Evolutionary conservation across 2,329 filamentous ascomycete species (phyloP), one percentile per base, ranked within the genome.

Genomic region (Cercospora sesami): DNA sequence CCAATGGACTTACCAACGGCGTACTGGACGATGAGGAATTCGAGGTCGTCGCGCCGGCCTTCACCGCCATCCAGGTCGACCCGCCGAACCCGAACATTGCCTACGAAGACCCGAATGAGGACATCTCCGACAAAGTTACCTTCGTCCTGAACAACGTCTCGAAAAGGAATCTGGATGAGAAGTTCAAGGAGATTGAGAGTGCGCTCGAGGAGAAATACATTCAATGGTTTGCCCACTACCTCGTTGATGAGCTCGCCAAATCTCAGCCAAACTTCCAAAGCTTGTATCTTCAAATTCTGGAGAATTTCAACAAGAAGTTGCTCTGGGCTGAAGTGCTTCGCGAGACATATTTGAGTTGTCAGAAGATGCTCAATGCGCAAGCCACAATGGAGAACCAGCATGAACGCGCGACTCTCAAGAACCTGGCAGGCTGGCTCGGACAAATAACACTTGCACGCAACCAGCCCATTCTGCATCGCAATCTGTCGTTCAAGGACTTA

Each of bases 71-170:
- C 63, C 88, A 91, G 68, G 87, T 93, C 39, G 93, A 96, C 65
- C 85, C 90, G 5, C 87, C 89, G 4, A 82, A 88, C 23, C 82
- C 84, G 10, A 85, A 86, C 2, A 83, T 89, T 10, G 80, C 87
- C 16, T 96, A 91, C 72, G 91, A 95, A 75, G 92, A 96, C 14
- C 96, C 95, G 0, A 86, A 90, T 69, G 91, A 92, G 71, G 91
- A 94, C 23, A 87, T 91, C 0, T 94, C 97, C 74, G 95, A 96
- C 79, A 96, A 93, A 79, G 93, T 99, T 45, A 89, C 97, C 73
- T 99, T 99, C 75, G 91, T 96, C 28, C 84, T 99, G 67, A 99
- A 99, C 84, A 99, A 99, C 74, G 90, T 99, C 63, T 98, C 95
- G 0, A 90, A 95, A 73, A 89, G 90, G 51, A 98, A 97, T 55